Evolutionary conservation across 2,329 filamentous ascomycete species (phyloP), one percentile per base, ranked within the genome.

Genomic region (Claviceps cyperi): DNA sequence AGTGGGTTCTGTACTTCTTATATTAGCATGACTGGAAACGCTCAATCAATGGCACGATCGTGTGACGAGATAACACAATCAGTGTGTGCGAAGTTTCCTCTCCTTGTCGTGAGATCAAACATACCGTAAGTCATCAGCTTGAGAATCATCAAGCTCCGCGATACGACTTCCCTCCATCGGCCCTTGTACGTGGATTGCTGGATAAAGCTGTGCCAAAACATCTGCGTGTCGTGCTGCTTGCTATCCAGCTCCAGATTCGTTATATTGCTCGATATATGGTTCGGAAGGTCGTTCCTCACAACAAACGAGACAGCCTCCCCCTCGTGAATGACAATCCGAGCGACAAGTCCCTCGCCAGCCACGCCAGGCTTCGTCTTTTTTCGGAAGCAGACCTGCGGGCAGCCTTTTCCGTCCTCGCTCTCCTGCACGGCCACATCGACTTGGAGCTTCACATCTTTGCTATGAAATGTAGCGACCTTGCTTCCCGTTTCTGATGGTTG

Each of bases 141-240:
- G 43, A 89, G 65, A 49, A 87, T 79, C 70, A 89, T 77, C 47
- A 89, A 67, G 59, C 83, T 87, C 50, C 84, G 73, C 24, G 74
- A 72, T 5, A 89, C 81, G 2, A 84, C 79, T 62, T 88, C 83
- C 49, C 81, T 73, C 77, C 84, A 89, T 36, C 80, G 75, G 5
- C 84, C 84, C 52, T 77, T 79, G 63, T 87, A 89, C 55, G 74
- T 79, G 62, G 78, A 83, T 60, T 81, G 78, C 5, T 75, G 73
- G 49, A 87, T 83, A 79, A 84, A 90, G 56, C 80, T 78, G 56
- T 75, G 81, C 84, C 84, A 89, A 62, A 77, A 90, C 8, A 69
- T 71, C 58, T 83, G 81, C 0, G 83, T 89, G 54, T 81, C 78
- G 54, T 82, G 75, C 61, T 88, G 84, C 57, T 85, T 72, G 4